Conservation (phyloP, 306 rosid species). For the Hippophae gyantsensis region DNA sequence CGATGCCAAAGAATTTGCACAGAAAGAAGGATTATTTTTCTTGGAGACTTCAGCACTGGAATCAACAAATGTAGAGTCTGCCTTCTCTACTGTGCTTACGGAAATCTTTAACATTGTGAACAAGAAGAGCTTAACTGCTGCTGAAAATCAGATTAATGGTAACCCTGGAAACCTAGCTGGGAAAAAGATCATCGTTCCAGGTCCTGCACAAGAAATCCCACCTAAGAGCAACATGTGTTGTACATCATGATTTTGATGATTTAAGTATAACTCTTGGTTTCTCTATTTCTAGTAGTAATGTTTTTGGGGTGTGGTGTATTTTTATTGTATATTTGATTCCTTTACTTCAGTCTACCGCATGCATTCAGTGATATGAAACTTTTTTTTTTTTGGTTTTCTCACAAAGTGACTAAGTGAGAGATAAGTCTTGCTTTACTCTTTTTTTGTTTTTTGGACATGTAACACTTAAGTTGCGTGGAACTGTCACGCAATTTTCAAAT, state of each 20-base stretch:
- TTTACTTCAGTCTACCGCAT: no score
- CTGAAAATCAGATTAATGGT: conserved; percentile 58
- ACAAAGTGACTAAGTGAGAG: no score
- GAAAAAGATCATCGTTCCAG: conserved; percentile 69
- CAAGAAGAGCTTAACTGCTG: conserved; percentile 65
- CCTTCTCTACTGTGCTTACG: conserved; percentile 73
- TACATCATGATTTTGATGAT: conserved; percentile 25
- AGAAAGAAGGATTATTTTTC: conserved; percentile 89
- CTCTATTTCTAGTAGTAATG: conserved; percentile 23
- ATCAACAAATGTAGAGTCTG: conserved; percentile 80
- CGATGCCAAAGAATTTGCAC: conserved; percentile 88
- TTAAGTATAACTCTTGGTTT: conserved; percentile 13
- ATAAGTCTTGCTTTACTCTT: no score
- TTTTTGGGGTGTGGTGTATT: conserved; percentile 8
- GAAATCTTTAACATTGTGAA: conserved; percentile 83
- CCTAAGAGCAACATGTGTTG: conserved; percentile 63
- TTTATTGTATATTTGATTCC: no score
- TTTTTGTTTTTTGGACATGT: no score
- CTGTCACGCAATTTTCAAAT: no score
- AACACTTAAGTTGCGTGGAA: no score
- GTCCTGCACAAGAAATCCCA: conserved; percentile 80
- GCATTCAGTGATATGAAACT: no score
- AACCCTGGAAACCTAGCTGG: conserved; percentile 59
- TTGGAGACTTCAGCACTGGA: conserved; percentile 84
- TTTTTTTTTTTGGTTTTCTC: no score